These are phyloP conservation scores for Nelumbo lutea DNA, from an alignment of 164 flowering plant genomes.

Conservation along the genomic window DNA sequence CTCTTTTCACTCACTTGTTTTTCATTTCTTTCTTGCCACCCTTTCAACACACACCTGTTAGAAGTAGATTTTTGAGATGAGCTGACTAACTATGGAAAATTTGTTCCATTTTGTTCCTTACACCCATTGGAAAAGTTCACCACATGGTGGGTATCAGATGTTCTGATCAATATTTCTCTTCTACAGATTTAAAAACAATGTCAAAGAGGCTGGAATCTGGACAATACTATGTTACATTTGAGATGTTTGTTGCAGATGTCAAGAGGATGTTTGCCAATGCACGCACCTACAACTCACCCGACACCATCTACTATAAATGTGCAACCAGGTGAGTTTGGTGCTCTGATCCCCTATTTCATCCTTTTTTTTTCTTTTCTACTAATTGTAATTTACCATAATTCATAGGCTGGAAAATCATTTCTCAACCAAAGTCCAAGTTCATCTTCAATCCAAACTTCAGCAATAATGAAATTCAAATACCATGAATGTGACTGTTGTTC, in stretches of 20 bases:
- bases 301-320: conserved; percentile 93
- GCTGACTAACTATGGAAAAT: not conserved
- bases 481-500: too few relatives aligned
- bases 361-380: not conserved
- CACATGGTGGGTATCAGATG: not conserved
- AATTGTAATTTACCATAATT: not conserved
- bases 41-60: too few relatives aligned
- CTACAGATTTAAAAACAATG: conserved; percentile 87
- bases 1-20: not conserved
- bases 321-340: conserved; percentile 56
- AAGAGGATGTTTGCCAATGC: conserved; percentile 90
- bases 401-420: conserved; percentile 77
- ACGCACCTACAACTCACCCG: conserved; percentile 89
- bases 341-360: not conserved
- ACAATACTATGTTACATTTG: conserved; percentile 89
- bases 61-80: not conserved
- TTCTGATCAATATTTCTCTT: not conserved
- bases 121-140: too few relatives aligned
- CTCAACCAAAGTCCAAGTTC: conserved; percentile 62
- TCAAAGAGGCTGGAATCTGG: conserved; percentile 91
- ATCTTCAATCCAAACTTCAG: conserved; percentile 66
- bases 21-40: not conserved
- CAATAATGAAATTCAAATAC: conserved; percentile 15
- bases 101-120: not conserved
- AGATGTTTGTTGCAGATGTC: conserved; percentile 94